Evolutionary conservation across 805 yeast species (phyloP).

Genomic region (Schwanniomyces yamadae): DNA sequence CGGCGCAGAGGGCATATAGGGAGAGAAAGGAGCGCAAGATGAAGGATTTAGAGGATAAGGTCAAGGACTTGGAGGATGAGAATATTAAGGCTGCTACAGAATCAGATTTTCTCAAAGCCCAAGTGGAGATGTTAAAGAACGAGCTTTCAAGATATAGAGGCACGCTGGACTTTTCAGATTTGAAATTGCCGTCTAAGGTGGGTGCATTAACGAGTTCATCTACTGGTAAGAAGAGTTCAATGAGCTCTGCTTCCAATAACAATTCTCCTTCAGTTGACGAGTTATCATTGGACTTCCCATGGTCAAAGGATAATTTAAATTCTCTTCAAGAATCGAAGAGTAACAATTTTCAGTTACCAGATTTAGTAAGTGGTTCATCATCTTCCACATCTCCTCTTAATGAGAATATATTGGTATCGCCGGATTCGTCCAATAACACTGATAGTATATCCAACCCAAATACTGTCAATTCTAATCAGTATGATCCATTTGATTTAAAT

Average conservation of each 20-base stretch:
- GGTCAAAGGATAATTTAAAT: conserved; percentile 29
- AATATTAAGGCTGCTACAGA: conserved; percentile 69
- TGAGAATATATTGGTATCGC: conserved; percentile 34
- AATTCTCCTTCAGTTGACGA: conserved; percentile 6
- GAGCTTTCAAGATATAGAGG: conserved; percentile 67
- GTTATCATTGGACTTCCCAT: conserved; percentile 58
- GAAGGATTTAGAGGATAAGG: conserved; percentile 81
- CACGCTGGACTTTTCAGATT: conserved; percentile 24
- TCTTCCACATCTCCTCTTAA: conserved; percentile 39
- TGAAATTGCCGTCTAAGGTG: conserved; percentile 30
- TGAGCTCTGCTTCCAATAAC: conserved; percentile 2
- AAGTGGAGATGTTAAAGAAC: conserved; percentile 68
- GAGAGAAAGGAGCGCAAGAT: conserved; percentile 89
- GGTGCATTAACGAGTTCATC: conserved; percentile 25
- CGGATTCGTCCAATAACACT: conserved; percentile 22
- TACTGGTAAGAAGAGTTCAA: conserved; percentile 9
- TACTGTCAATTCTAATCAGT: conserved; percentile 11
- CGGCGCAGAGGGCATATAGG: conserved; percentile 97
- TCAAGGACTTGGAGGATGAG: conserved; percentile 67
- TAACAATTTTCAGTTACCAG: conserved; percentile 23
- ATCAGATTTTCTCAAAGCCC: conserved; percentile 68
- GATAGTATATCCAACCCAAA: conserved; percentile 14
- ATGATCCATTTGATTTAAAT: conserved; percentile 16
- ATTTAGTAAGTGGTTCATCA: conserved; percentile 36
- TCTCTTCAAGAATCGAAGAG: conserved; percentile 4